Evolutionary conservation across 2,329 filamentous ascomycete species (phyloP).

Genomic region (Epichloe sylvatica): DNA sequence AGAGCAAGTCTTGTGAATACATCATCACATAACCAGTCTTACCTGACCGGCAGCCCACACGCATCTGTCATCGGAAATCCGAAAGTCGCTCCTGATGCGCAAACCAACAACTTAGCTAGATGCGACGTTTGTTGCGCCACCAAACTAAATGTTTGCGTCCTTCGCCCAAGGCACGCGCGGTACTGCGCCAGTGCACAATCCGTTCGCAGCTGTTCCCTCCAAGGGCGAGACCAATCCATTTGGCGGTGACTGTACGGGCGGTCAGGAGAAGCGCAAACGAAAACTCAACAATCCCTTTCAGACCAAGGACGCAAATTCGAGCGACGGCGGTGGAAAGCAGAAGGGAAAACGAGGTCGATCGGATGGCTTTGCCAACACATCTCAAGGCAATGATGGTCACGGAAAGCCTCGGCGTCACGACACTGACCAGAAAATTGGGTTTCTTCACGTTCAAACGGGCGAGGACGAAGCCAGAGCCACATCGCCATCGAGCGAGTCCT

Average conservation of each 20-base stretch:
- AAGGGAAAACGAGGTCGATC: constrained; percentile 11
- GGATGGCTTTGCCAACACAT: constrained; percentile 10
- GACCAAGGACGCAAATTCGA: constrained; percentile 13
- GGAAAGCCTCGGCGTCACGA: constrained; percentile 3
- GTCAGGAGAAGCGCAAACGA: constrained; percentile 15
- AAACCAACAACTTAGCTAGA: constrained; percentile 20
- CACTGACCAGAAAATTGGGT: constrained; percentile 3
- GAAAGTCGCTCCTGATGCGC: constrained; percentile 17
- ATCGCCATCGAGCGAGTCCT: constrained; percentile 13
- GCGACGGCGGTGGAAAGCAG: constrained; percentile 12
- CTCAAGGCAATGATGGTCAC: constrained; percentile 4
- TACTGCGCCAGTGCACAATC: constrained; percentile 21
- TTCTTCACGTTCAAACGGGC: background rate
- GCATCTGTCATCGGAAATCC: background rate
- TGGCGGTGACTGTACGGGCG: constrained; percentile 18
- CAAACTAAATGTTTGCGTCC: constrained; percentile 25
- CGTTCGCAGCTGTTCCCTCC: constrained; percentile 16
- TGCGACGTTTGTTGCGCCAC: constrained; percentile 28
- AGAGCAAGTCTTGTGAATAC: constrained; percentile 2
- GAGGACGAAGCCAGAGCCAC: constrained; percentile 12
- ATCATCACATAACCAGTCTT: background rate
- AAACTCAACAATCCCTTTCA: constrained; percentile 16
- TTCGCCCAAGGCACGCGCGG: constrained; percentile 22
- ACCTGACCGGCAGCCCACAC: background rate
- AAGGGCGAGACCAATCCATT: constrained; percentile 11